Evolutionary conservation across 176 grass and related monocot species (phyloP).

Genomic region (Cocos nucifera): DNA sequence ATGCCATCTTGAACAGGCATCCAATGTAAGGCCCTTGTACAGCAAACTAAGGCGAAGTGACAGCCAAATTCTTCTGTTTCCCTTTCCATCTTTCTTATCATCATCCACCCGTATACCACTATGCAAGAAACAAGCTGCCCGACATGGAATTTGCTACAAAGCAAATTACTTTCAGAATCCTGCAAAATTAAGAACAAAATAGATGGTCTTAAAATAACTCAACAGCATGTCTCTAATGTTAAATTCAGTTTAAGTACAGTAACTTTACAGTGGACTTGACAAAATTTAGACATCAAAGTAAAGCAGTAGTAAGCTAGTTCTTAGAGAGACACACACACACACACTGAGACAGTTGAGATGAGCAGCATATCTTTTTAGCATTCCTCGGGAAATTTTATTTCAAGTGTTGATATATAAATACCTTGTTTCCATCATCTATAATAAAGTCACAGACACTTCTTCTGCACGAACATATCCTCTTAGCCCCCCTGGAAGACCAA

Average conservation of each 20-base stretch:
- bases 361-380: neutral
- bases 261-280: too few species aligned
- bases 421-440: constrained; percentile 32
- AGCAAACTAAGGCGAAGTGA: constrained; percentile 69
- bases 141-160: constrained; percentile 55
- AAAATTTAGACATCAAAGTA: neutral
- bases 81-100: constrained; percentile 87
- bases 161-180: constrained; percentile 52
- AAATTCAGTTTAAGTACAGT: too few species aligned
- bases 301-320: neutral
- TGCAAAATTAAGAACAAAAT: constrained; percentile 27
- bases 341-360: too few species aligned
- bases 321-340: too few species aligned
- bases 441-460: constrained; percentile 48
- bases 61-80: constrained; percentile 68
- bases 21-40: constrained; percentile 76
- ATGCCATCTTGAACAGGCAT: constrained; percentile 91
- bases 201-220: too few species aligned
- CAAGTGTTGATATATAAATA: constrained; percentile 7
- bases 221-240: too few species aligned
- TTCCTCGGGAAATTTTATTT: neutral
- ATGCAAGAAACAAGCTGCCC: constrained; percentile 83
- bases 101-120: constrained; percentile 65
- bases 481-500: constrained; percentile 86
- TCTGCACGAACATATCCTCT: constrained; percentile 82